phyloP scores from a whole-genome alignment of 305 asterid species.

The Fraxinus xanthoxyloides region DNA sequence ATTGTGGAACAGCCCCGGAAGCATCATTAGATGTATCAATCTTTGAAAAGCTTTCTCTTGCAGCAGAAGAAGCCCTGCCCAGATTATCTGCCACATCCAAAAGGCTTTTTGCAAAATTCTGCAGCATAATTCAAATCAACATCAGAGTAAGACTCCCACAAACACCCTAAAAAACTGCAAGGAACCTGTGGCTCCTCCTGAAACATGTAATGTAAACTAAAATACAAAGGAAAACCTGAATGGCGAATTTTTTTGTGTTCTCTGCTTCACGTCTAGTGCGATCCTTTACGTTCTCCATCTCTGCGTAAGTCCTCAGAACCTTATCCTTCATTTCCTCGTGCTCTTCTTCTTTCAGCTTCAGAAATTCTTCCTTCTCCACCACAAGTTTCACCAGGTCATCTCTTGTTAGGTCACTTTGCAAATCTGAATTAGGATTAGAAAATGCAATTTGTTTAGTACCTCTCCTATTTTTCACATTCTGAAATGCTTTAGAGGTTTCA shows the following conservation, averaged over 20 bases:
- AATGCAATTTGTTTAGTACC: slow-evolving; percentile 37
- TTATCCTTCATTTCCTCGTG: slow-evolving; percentile 67
- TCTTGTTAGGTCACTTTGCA: slow-evolving; percentile 61
- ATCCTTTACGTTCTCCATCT: slow-evolving; percentile 83
- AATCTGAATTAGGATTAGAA: slow-evolving; percentile 56
- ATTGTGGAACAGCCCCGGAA: slow-evolving; percentile 74
- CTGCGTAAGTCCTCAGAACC: slow-evolving; percentile 72
- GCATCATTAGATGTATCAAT: slow-evolving; percentile 64
- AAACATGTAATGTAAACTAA: neutral
- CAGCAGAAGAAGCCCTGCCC: slow-evolving; percentile 87
- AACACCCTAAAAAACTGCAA: neutral
- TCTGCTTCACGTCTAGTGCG: slow-evolving; percentile 86
- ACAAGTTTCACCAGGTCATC: slow-evolving; percentile 83
- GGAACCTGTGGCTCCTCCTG: neutral
- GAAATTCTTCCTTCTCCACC: slow-evolving; percentile 60
- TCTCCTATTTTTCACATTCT: slow-evolving; percentile 22
- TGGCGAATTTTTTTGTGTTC: slow-evolving; percentile 70
- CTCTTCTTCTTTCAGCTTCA: slow-evolving; percentile 59
- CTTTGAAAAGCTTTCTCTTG: slow-evolving; percentile 72
- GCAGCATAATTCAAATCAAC: slow-evolving; percentile 27
- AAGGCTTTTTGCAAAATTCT: slow-evolving; percentile 76
- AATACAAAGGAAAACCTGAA: neutral
- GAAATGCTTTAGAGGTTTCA: slow-evolving; percentile 24
- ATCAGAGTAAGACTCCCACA: slow-evolving; percentile 3
- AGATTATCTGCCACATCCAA: slow-evolving; percentile 94